These are phyloP conservation scores for Fusarium humuli DNA, from an alignment of 2,329 filamentous ascomycete species.

Conservation along the genomic window DNA sequence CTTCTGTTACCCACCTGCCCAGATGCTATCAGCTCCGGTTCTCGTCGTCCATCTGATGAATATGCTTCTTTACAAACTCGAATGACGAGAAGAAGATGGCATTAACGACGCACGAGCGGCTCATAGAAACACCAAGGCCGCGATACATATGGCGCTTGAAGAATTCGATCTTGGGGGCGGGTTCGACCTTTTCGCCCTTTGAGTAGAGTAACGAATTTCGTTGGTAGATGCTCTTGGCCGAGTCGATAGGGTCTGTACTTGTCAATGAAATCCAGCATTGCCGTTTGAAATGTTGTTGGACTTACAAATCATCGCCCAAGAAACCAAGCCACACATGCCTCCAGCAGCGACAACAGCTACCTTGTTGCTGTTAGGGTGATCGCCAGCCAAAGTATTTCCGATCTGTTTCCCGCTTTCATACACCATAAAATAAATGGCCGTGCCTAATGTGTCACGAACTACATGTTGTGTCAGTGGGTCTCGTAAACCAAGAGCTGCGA, in stretches of 20 bases:
- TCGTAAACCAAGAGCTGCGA: background rate
- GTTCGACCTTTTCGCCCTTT: constrained; percentile 71
- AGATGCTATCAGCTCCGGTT: constrained; percentile 20
- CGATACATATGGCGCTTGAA: constrained; percentile 84
- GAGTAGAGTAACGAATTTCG: constrained; percentile 80
- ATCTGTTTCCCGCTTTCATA: constrained; percentile 90
- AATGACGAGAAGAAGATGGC: constrained; percentile 92
- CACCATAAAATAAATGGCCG: constrained; percentile 87
- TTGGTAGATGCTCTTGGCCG: constrained; percentile 87
- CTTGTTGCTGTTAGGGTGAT: constrained; percentile 80
- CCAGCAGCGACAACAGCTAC: constrained; percentile 82
- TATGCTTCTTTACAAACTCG: constrained; percentile 81
- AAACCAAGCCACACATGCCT: constrained; percentile 83
- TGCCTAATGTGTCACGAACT: constrained; percentile 87
- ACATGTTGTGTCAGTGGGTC: constrained; percentile 11
- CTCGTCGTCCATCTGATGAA: constrained; percentile 65
- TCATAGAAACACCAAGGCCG: constrained; percentile 85
- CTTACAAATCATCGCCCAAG: constrained; percentile 81
- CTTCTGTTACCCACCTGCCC: background rate
- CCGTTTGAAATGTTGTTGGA: constrained; percentile 57
- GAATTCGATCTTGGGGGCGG: constrained; percentile 79
- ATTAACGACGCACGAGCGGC: constrained; percentile 83
- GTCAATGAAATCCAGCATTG: constrained; percentile 4
- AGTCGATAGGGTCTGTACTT: constrained; percentile 75
- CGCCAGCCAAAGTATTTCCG: constrained; percentile 77